Conservation (phyloP, 805 yeast species). For the Sungouiella blattae region DNA sequence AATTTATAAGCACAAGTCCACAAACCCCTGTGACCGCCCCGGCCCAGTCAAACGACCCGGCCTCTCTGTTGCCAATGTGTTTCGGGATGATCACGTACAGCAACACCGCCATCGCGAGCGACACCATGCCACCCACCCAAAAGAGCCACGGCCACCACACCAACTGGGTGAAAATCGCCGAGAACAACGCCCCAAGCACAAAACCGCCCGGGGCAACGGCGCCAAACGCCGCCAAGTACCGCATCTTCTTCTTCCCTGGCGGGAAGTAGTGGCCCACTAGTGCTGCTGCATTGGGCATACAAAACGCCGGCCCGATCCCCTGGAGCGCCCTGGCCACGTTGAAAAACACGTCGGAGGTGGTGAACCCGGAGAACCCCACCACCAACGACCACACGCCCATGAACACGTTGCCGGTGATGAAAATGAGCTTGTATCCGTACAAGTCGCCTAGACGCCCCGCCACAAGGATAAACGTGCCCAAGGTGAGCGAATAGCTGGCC, state of each 20-base stretch:
- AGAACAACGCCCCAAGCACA: slow-evolving; percentile 25
- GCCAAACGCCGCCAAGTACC: slow-evolving; percentile 28
- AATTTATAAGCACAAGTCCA: slow-evolving; percentile 16
- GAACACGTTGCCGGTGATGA: slow-evolving; percentile 22
- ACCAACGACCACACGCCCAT: slow-evolving; percentile 21
- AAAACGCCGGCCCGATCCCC: slow-evolving; percentile 33
- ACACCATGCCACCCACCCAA: slow-evolving; percentile 25
- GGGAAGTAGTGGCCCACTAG: slow-evolving; percentile 31
- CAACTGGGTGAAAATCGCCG: slow-evolving; percentile 21
- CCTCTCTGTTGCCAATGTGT: slow-evolving; percentile 18
- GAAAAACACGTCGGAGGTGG: slow-evolving; percentile 22
- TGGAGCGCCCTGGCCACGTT: slow-evolving; percentile 30
- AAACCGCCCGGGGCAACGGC: slow-evolving; percentile 36
- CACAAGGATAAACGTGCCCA: slow-evolving; percentile 33
- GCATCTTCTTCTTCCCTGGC: slow-evolving; percentile 15
- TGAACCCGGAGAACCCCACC: slow-evolving; percentile 25
- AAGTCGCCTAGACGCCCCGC: slow-evolving; percentile 34
- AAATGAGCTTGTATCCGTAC: slow-evolving; percentile 31
- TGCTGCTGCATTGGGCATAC: slow-evolving; percentile 34
- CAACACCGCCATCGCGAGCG: slow-evolving; percentile 13
- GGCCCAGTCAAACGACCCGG: slow-evolving; percentile 22
- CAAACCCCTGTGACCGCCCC: slow-evolving; percentile 19
- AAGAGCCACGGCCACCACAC: slow-evolving; percentile 38
- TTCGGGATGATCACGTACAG: slow-evolving; percentile 26
- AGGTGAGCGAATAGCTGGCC: slow-evolving; percentile 31